Evolutionary conservation across 148 eudicot genomes (phyloP), one percentile per base, ranked within the genome.

Genomic region (Fagopyrum tataricum): DNA sequence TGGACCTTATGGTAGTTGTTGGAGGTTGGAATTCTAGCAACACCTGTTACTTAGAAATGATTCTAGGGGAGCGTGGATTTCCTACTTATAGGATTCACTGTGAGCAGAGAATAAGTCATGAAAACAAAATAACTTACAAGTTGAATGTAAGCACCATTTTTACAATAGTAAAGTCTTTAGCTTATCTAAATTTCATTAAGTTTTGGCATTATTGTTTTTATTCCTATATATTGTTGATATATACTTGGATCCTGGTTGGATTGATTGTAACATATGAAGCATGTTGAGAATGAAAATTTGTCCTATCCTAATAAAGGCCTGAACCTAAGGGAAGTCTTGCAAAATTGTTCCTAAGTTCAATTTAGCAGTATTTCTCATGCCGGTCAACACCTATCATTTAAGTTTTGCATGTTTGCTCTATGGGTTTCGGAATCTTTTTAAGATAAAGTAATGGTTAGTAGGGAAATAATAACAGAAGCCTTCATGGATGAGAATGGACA

Each of bases 1-100:
- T 90, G 47, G 97, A 96, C 77, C 96, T 96, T 61, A 90, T 96
- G 88, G 77, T 96, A 76, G 99, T 96, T 41, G 82, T 96, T 41
- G 99, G 99, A 24, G 99, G 99, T 40, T 96, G 97, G 97, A 96
- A 96, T 83, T 96, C 99, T 10, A 90, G 96, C 87, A 96, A 96
- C 85, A 96, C 99, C 55, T 90, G 96, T 18, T 96, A 92, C 84
- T 78, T 96, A 58, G 94, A 87, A 84, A 97, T 90, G 83, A 96
- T 96, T 80, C 84, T 96, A 24, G 99, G 92, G 81, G 92, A 86
- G 0, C 94, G 91, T 53, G 94, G 93, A 46, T 90, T 96, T 77
- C 97, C 96, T 37, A 92, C 99, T 5, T 96, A 92, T 78, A 92
- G 99, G 99, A 77, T 96, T 43, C 97, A 96, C 84, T 86, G 85